Evolutionary conservation across 2,329 filamentous ascomycete species (phyloP).

Genomic region (Fusarium sp.): DNA sequence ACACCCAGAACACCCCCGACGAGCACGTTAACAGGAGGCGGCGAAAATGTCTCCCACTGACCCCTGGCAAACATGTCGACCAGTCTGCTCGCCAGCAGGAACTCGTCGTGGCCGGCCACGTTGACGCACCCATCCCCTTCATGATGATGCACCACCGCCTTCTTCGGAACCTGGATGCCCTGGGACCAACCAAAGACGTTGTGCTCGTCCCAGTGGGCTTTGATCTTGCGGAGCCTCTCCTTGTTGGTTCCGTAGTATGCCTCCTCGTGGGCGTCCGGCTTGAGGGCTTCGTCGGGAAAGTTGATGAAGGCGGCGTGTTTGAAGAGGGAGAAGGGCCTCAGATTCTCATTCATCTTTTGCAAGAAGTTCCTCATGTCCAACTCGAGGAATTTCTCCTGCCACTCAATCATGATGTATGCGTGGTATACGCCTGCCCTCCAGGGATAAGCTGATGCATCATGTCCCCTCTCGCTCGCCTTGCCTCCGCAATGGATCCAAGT

Average conservation of each 20-base stretch:
- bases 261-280: conserved; percentile 27
- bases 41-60: background rate
- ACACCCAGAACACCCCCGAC: background rate
- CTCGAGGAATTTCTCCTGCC: conserved; percentile 47
- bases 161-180: conserved; percentile 32
- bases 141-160: background rate
- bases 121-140: background rate
- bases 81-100: background rate
- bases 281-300: conserved; percentile 40
- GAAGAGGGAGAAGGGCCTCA: conserved; percentile 35
- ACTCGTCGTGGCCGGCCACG: background rate
- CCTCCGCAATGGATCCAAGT: conserved; percentile 46
- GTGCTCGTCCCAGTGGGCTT: conserved; percentile 41
- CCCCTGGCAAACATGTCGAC: background rate
- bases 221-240: conserved; percentile 37
- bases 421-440: conserved; percentile 46
- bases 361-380: conserved; percentile 40
- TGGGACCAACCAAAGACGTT: conserved; percentile 45
- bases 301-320: conserved; percentile 43
- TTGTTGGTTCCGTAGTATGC: conserved; percentile 47
- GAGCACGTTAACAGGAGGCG: background rate
- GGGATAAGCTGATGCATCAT: conserved; percentile 39
- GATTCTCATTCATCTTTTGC: conserved; percentile 29
- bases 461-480: background rate
- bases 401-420: conserved; percentile 45